These are phyloP conservation scores for Dichomitus squalens DNA, from an alignment of 1,284 basidiomycete genomes.

Conservation along the genomic window DNA sequence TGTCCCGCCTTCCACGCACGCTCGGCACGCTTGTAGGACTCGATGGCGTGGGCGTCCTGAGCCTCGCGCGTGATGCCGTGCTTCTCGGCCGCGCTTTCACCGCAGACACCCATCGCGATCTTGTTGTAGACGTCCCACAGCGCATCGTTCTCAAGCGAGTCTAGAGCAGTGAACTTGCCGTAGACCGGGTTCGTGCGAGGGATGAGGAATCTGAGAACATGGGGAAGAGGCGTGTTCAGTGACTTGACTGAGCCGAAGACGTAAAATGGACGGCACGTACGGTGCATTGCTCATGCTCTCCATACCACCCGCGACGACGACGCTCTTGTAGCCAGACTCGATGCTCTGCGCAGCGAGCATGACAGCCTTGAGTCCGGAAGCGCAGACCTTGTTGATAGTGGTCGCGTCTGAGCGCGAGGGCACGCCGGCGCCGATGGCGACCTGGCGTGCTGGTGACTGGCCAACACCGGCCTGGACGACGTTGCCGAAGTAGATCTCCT, in stretches of 20 bases:
- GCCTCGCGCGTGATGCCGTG: slow-evolving; percentile 83
- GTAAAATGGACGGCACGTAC: slow-evolving; percentile 48
- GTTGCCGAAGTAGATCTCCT: slow-evolving; percentile 98
- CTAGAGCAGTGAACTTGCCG: slow-evolving; percentile 86
- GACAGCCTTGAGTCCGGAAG: slow-evolving; percentile 93
- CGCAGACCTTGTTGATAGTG: slow-evolving; percentile 99
- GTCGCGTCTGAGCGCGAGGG: slow-evolving; percentile 90
- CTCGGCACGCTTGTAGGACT: slow-evolving; percentile 93
- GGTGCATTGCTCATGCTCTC: slow-evolving; percentile 98
- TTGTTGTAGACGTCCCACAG: slow-evolving; percentile 97
- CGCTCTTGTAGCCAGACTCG: slow-evolving; percentile 80
- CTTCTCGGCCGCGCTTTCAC: slow-evolving; percentile 86
- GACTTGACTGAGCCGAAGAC: not conserved
- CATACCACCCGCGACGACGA: slow-evolving; percentile 95
- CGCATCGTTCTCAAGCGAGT: slow-evolving; percentile 92
- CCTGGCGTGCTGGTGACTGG: slow-evolving; percentile 95
- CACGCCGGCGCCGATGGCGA: slow-evolving; percentile 87
- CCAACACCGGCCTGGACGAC: slow-evolving; percentile 96
- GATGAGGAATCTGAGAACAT: slow-evolving; percentile 76
- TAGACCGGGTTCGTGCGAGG: slow-evolving; percentile 88
- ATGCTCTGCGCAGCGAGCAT: slow-evolving; percentile 94
- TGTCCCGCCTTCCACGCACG: slow-evolving; percentile 87
- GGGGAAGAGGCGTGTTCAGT: not conserved
- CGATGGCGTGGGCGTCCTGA: slow-evolving; percentile 89
- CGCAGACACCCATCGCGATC: slow-evolving; percentile 96